Evolutionary conservation across 768 basidiomycete genomes (phyloP), one percentile per base, ranked within the genome.

Genomic region (Daedaleopsis nitida): DNA sequence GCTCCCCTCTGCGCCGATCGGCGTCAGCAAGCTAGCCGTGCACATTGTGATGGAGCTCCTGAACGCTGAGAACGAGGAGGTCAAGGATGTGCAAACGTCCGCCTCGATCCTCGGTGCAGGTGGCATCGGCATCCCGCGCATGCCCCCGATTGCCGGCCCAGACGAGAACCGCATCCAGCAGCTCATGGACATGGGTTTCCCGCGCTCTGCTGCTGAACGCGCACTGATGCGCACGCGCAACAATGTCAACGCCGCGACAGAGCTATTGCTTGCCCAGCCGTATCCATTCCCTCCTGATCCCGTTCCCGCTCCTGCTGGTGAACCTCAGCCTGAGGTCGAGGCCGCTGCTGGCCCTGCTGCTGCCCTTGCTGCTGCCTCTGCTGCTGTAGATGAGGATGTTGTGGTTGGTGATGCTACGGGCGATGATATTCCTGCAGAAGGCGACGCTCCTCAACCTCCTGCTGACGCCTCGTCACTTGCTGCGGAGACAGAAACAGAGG

Each of bases 101-200:
- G 62, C 74, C 21, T 70, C 68, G 27, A 68, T 72, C n/a, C 71
- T 73, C 37, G 67, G 71, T 11, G 63, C 71, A 38, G 69, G 75
- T 47, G 57, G 73, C 10, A 70, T 75, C 55, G 67, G 70, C n/a
- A 52, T 77, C 71, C 44, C 70, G 68, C 64, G 66, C 39, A 61
- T 72, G 72, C 61, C 73, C 72, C 60, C 71, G 68, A 39, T 45
- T 8, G 42, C 65, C 80, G 61, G 85, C 81, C 13, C 89, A 0
- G 91, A 94, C 70, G 93, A 95, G 71, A 81, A 80, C 49, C 85
- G 89, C 38, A 85, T 98, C 55, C 83, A 85, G 53, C 90, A 94
- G 68, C 80, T 98, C 57, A 88, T 86, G 11, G 97, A 98, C 68
- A 98, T 99, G 97, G 97, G 97, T 49, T 99, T 98, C 79, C 86